These are phyloP conservation scores for Tylopilus sp. DNA, from an alignment of 768 basidiomycete genomes.

Conservation along the genomic window DNA sequence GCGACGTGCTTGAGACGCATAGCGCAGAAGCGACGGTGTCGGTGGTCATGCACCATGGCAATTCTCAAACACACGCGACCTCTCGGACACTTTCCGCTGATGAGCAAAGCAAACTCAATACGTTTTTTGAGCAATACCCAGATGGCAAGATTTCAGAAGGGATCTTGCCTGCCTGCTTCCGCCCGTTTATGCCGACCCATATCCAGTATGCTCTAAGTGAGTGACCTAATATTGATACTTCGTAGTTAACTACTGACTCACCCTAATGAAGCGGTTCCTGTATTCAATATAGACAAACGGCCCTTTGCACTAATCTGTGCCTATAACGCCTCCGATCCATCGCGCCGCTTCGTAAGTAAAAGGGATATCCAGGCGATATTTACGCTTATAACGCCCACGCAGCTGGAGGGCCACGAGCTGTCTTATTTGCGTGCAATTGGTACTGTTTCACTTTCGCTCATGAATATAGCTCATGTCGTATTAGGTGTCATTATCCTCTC, in stretches of 20 bases:
- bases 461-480: conserved; percentile 3
- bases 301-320: conserved; percentile 90
- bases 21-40: conserved; percentile 57
- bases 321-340: conserved; percentile 80
- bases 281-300: conserved; percentile 89
- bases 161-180: conserved; percentile 77
- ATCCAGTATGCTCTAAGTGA: conserved; percentile 87
- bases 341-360: conserved; percentile 69
- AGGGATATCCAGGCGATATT: not conserved
- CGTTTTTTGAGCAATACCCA: conserved; percentile 75
- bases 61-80: conserved; percentile 48
- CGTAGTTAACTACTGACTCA: conserved; percentile 5
- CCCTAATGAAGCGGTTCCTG: conserved; percentile 67
- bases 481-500: conserved; percentile 87
- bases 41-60: conserved; percentile 68
- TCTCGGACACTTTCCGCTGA: conserved; percentile 57
- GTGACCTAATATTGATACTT: conserved; percentile 32
- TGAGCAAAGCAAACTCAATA: conserved; percentile 71
- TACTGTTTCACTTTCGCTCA: conserved; percentile 19
- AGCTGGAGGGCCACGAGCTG: conserved; percentile 87
- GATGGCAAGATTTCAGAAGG: conserved; percentile 89
- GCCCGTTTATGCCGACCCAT: conserved; percentile 73
- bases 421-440: conserved; percentile 92
- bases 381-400: conserved; percentile 10
- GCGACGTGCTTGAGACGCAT: conserved; percentile 78